phyloP scores from a whole-genome alignment of 306 rosid genomes.

The Cicer pinnatifidum region DNA sequence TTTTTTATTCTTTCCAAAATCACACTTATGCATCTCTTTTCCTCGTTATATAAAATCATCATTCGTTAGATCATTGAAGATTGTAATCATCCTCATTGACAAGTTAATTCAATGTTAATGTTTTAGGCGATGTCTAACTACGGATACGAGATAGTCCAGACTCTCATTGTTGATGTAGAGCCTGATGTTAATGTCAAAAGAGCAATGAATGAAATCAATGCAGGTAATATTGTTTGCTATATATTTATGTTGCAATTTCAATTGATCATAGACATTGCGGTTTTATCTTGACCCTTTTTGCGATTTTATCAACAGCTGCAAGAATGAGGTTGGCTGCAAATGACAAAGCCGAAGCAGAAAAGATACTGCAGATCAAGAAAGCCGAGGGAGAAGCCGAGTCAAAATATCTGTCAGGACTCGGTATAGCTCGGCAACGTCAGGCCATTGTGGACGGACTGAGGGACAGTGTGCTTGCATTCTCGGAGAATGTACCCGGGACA shows the following conservation, averaged over 20 bases:
- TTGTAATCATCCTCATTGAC: conserved; percentile 18
- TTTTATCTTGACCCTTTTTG: neutral
- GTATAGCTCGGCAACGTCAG: conserved; percentile 78
- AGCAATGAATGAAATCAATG: conserved; percentile 79
- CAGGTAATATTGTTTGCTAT: conserved; percentile 51
- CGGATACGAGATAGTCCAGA: conserved; percentile 72
- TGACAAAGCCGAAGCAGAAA: conserved; percentile 81
- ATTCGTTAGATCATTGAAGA: neutral
- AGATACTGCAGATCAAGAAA: conserved; percentile 68
- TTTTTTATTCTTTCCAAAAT: conserved; percentile 4
- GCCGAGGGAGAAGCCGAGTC: conserved; percentile 85
- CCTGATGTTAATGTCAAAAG: conserved; percentile 67
- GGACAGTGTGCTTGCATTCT: conserved; percentile 72
- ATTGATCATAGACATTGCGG: neutral
- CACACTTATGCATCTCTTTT: conserved; percentile 6
- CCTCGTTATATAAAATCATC: conserved; percentile 9
- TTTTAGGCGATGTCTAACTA: conserved; percentile 69
- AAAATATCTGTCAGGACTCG: conserved; percentile 73
- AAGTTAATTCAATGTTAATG: conserved; percentile 24
- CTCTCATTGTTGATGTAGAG: conserved; percentile 70
- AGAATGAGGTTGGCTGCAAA: conserved; percentile 71
- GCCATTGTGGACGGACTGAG: conserved; percentile 80
- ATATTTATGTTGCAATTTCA: no score
- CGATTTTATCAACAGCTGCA: conserved; percentile 56
- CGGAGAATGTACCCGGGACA: conserved; percentile 70